Percentiles rank a stretch among this genome's conserved stretches.
Evolutionary conservation across 495 filamentous ascomycete genomes (phyloP).

Genomic region (Penicillium bialowiezense): DNA sequence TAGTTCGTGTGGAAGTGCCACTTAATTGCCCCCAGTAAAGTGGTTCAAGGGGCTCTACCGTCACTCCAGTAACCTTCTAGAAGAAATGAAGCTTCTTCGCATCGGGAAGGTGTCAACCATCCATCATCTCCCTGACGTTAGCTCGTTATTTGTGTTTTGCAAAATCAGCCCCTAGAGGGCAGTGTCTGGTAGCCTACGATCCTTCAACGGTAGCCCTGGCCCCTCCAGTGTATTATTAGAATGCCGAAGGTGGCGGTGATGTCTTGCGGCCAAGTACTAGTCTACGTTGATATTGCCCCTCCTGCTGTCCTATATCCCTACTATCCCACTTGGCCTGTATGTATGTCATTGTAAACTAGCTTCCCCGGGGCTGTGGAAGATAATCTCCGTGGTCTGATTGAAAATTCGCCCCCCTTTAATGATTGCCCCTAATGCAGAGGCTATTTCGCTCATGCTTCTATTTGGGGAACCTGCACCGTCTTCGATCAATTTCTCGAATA

Average conservation of each 20-base stretch:
- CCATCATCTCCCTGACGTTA: not conserved
- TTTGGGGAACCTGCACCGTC: not conserved
- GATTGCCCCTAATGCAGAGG: not conserved
- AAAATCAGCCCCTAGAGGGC: not conserved
- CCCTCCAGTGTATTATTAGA: conserved; percentile 5
- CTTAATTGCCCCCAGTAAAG: conserved; percentile 1
- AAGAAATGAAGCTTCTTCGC: not conserved
- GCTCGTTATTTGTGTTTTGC: not conserved
- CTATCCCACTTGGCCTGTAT: not conserved
- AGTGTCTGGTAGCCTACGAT: not conserved
- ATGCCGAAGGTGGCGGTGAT: not conserved
- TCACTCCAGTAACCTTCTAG: conserved; percentile 12
- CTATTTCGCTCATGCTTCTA: not conserved
- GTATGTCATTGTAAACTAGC: not conserved
- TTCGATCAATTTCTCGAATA: conserved; percentile 3
- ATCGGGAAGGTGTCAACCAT: conserved; percentile 6
- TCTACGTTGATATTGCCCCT: not conserved
- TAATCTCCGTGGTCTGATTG: conserved; percentile 4
- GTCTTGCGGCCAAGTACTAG: too few species aligned
- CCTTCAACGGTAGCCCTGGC: not conserved
- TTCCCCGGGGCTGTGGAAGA: not conserved
- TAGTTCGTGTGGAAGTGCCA: not conserved
- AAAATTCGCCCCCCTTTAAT: not conserved
- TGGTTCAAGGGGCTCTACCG: conserved; percentile 4
- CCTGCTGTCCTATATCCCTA: not conserved